Conservation (phyloP, 2,329 filamentous ascomycete species). For the Pseudogymnoascus sp. region DNA sequence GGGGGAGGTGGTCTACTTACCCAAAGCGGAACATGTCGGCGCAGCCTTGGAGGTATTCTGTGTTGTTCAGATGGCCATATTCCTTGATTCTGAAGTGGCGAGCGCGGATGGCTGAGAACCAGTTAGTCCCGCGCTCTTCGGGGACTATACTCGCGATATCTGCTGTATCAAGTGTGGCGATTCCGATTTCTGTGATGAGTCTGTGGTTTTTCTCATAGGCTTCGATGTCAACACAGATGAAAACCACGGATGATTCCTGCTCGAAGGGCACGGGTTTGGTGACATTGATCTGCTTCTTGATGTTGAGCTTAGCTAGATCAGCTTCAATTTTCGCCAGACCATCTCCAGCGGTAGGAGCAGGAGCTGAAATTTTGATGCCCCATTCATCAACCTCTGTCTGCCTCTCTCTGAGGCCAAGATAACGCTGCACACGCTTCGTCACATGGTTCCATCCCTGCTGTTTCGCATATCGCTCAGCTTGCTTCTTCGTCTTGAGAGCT, state of each 20-base stretch:
- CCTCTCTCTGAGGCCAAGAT: conserved; percentile 58
- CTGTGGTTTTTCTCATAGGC: conserved; percentile 61
- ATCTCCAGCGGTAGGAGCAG: not conserved
- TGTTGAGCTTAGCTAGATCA: conserved; percentile 23
- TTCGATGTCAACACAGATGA: conserved; percentile 78
- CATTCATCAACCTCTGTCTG: not conserved
- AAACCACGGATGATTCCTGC: conserved; percentile 52
- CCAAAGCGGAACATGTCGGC: conserved; percentile 72
- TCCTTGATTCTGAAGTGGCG: conserved; percentile 75
- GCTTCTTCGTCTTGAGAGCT: conserved; percentile 42
- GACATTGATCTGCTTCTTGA: conserved; percentile 34
- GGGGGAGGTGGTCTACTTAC: conserved; percentile 35
- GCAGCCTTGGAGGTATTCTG: conserved; percentile 61
- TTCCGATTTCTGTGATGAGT: conserved; percentile 75
- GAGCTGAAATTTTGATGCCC: not conserved
- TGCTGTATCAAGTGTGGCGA: conserved; percentile 70
- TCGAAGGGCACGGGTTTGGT: conserved; percentile 37
- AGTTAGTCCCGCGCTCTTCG: conserved; percentile 54
- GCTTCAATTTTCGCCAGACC: conserved; percentile 15
- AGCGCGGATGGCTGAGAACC: conserved; percentile 59
- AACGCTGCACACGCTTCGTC: conserved; percentile 59
- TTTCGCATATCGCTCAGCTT: conserved; percentile 39
- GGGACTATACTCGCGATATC: conserved; percentile 48
- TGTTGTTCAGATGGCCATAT: conserved; percentile 58
- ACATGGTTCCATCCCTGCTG: conserved; percentile 47